phyloP scores from a whole-genome alignment of 2,329 filamentous ascomycete species.

The Xylariales sp. region DNA sequence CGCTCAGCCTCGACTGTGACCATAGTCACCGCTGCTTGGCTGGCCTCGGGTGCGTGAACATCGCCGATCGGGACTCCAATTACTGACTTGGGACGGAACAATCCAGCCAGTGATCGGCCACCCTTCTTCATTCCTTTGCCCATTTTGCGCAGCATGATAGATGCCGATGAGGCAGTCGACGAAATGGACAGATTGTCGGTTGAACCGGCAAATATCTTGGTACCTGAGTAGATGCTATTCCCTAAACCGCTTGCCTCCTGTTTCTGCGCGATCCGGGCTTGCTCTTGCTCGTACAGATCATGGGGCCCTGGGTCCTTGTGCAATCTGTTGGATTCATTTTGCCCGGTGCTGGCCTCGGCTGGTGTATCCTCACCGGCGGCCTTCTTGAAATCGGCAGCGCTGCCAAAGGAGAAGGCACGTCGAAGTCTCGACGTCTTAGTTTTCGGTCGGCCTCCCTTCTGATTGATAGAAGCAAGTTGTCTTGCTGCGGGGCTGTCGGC shows the following conservation, averaged over 20 bases:
- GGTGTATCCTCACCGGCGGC: constrained; percentile 40
- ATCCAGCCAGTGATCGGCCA: constrained; percentile 80
- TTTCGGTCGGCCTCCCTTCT: constrained; percentile 71
- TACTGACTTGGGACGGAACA: constrained; percentile 92
- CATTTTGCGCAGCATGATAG: constrained; percentile 97
- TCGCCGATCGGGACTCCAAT: constrained; percentile 74
- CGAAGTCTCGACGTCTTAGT: constrained; percentile 83
- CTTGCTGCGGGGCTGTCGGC: constrained; percentile 69
- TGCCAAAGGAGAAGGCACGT: constrained; percentile 94
- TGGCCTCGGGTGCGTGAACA: constrained; percentile 58
- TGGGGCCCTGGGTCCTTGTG: constrained; percentile 59
- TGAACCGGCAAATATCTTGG: constrained; percentile 80
- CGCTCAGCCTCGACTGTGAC: constrained; percentile 93
- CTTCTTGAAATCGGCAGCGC: constrained; percentile 81
- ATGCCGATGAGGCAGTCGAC: constrained; percentile 83
- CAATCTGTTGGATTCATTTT: constrained; percentile 48
- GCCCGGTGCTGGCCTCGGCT: constrained; percentile 19
- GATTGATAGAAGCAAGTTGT: constrained; percentile 81
- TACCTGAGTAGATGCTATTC: constrained; percentile 87
- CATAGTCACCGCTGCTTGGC: constrained; percentile 85
- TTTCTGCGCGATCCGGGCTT: constrained; percentile 83
- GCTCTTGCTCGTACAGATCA: constrained; percentile 77
- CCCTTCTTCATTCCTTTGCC: constrained; percentile 97
- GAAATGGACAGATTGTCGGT: constrained; percentile 93
- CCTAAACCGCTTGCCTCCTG: constrained; percentile 92